Percentiles rank a stretch among this genome's conserved stretches.
phyloP scores from a whole-genome alignment of 2,329 filamentous ascomycete genomes.

The Nannizziopsis barbatae region DNA sequence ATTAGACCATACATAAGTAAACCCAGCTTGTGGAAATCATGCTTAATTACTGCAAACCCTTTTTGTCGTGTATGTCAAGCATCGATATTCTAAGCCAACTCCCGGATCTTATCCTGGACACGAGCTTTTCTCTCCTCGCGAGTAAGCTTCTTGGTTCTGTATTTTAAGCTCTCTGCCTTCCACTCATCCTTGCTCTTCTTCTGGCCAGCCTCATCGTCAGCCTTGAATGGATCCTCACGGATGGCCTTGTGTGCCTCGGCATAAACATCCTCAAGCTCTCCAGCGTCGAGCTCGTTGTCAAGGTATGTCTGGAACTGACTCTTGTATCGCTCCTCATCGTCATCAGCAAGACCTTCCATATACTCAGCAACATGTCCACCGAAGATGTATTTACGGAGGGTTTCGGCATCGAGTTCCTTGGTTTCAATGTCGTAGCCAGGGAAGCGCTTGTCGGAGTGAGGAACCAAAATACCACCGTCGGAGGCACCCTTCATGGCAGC shows the following conservation, averaged over 20 bases:
- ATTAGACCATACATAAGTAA: conserved; percentile 7
- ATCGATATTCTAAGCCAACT: conserved; percentile 40
- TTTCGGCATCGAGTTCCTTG: conserved; percentile 96
- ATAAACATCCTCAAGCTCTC: conserved; percentile 95
- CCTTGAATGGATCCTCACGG: conserved; percentile 97
- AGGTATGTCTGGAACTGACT: conserved; percentile 97
- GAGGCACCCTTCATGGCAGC: conserved; percentile 99
- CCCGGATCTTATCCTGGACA: conserved; percentile 83
- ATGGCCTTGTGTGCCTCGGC: conserved; percentile 88
- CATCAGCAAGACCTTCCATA: conserved; percentile 99
- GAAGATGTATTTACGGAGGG: conserved; percentile 98
- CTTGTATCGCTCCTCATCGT: conserved; percentile 99
- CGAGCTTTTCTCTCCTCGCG: conserved; percentile 72
- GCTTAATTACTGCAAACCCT: conserved; percentile 7
- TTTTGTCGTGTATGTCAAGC: conserved; percentile 3
- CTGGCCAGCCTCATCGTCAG: conserved; percentile 58
- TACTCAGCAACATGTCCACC: conserved; percentile 98
- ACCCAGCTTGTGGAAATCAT: conserved; percentile 6
- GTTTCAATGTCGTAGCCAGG: conserved; percentile 93
- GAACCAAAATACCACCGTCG: conserved; percentile 91
- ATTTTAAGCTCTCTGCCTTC: conserved; percentile 93
- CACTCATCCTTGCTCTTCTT: conserved; percentile 98
- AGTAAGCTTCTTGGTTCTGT: conserved; percentile 63
- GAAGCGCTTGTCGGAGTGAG: conserved; percentile 99
- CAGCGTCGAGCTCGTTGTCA: conserved; percentile 91